These are phyloP conservation scores for Furcasterigmium sp. DNA, from an alignment of 2,329 filamentous ascomycete genomes.

Conservation along the genomic window DNA sequence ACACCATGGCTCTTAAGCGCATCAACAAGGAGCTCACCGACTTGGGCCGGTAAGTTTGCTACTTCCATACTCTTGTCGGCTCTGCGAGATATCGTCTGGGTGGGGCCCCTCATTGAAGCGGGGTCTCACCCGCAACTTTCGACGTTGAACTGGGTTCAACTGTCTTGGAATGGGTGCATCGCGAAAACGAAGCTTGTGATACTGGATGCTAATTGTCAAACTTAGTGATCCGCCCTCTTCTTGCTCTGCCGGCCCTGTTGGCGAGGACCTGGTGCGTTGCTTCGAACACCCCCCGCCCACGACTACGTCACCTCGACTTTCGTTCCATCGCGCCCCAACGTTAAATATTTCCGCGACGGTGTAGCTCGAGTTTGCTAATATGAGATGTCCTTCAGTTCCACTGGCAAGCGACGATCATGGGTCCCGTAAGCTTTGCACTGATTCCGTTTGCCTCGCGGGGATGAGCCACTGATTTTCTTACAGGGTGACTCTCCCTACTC, in stretches of 20 bases:
- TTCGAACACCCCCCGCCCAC: not conserved
- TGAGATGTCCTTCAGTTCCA: slow-evolving; percentile 65
- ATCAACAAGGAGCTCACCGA: slow-evolving; percentile 94
- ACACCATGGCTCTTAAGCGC: slow-evolving; percentile 79
- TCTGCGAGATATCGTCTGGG: slow-evolving; percentile 21
- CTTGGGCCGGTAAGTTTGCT: slow-evolving; percentile 66
- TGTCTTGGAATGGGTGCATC: not conserved
- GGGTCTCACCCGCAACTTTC: slow-evolving; percentile 19
- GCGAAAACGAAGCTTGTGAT: too few species aligned
- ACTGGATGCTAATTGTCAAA: too few species aligned
- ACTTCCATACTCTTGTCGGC: slow-evolving; percentile 9
- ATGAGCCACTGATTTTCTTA: not conserved
- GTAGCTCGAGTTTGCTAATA: not conserved
- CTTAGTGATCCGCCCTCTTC: slow-evolving; percentile 62
- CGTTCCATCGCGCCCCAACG: not conserved
- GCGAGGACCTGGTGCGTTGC: slow-evolving; percentile 89
- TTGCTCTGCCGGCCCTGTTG: slow-evolving; percentile 94
- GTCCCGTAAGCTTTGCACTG: slow-evolving; percentile 70
- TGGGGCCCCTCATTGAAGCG: slow-evolving; percentile 28
- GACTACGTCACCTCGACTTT: not conserved
- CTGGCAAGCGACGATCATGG: slow-evolving; percentile 99
- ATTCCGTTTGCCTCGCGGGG: not conserved
- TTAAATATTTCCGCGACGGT: not conserved
- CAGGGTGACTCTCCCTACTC: slow-evolving; percentile 96
- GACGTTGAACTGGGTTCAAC: slow-evolving; percentile 5